A percentile compares a stretch with the other conserved stretches of the same genome.
phyloP scores from a whole-genome alignment of 1,139 yeast genomes.

The Petasospora fabianii region DNA sequence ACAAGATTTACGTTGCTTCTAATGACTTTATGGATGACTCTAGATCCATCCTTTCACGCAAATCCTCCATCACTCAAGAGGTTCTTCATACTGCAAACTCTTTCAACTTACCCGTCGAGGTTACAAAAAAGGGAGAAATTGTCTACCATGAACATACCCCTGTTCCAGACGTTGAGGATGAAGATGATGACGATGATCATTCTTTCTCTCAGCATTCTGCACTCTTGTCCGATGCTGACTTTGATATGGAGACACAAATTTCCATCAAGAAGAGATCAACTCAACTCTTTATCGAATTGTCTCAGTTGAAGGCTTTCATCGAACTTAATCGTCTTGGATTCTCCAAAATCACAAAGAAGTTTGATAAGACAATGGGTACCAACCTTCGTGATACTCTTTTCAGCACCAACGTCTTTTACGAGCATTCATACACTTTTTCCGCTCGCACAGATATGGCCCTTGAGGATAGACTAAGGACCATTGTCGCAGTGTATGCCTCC shows the following conservation, averaged over 20 bases:
- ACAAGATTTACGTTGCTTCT: slow-evolving; percentile 20
- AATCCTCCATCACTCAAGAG: slow-evolving; percentile 23
- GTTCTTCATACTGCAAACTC: slow-evolving; percentile 18
- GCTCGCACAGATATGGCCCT: slow-evolving; percentile 40
- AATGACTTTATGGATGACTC: slow-evolving; percentile 14
- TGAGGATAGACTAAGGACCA: slow-evolving; percentile 43
- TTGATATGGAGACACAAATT: slow-evolving; percentile 38
- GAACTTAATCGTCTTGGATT: slow-evolving; percentile 68
- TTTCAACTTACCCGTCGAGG: slow-evolving; percentile 20
- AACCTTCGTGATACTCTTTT: slow-evolving; percentile 43
- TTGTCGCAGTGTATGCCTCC: slow-evolving; percentile 45
- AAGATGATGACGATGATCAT: slow-evolving; percentile 30
- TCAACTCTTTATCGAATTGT: slow-evolving; percentile 54
- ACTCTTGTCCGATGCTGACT: slow-evolving; percentile 33
- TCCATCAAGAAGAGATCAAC: slow-evolving; percentile 54
- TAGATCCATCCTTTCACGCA: slow-evolving; percentile 19
- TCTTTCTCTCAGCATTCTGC: slow-evolving; percentile 33
- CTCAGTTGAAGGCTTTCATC: slow-evolving; percentile 62
- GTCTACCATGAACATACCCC: background rate
- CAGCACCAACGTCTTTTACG: slow-evolving; percentile 41
- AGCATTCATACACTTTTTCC: slow-evolving; percentile 45
- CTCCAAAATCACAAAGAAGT: slow-evolving; percentile 64
- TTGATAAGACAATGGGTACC: slow-evolving; percentile 58
- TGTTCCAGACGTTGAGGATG: slow-evolving; percentile 24
- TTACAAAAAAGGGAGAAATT: background rate